Conservation (phyloP, 176 grass and related monocot genomes). For the Secale cereale region DNA sequence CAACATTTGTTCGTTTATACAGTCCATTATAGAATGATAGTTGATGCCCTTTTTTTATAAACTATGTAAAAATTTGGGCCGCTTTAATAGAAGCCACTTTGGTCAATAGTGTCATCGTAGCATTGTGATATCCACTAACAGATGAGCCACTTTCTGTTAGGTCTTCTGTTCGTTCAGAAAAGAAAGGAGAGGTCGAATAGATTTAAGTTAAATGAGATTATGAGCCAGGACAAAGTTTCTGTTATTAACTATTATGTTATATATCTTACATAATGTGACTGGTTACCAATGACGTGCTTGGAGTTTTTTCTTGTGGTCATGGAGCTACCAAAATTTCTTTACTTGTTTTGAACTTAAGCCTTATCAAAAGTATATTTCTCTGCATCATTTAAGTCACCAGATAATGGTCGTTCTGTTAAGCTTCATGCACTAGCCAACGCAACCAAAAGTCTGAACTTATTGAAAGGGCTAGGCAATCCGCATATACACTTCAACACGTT, state of each 20-base stretch:
- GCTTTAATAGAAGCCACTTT: slow-evolving; percentile 20
- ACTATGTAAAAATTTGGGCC: slow-evolving; percentile 17
- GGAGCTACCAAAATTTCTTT: slow-evolving; percentile 5
- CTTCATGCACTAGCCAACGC: no score
- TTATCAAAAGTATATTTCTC: slow-evolving; percentile 5
- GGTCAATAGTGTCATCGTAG: slow-evolving; percentile 3
- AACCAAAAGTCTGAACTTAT: no score
- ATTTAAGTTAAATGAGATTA: slow-evolving; percentile 15
- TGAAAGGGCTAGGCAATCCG: no score
- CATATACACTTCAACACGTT: no score
- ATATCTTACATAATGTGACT: neutral
- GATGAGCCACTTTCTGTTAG: neutral
- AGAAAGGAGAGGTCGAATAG: neutral
- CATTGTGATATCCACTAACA: neutral
- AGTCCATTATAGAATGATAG: neutral
- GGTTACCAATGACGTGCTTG: neutral
- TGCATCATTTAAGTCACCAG: neutral
- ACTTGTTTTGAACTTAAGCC: slow-evolving; percentile 13
- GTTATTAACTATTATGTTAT: neutral
- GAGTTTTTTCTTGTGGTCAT: neutral
- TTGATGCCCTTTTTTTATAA: neutral
- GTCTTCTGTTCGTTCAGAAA: slow-evolving; percentile 4
- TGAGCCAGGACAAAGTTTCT: neutral
- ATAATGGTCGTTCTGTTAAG: no score
- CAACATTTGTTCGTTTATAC: neutral